phyloP scores from a whole-genome alignment of 345 rosid genomes.

The Melaleuca quinquenervia region DNA sequence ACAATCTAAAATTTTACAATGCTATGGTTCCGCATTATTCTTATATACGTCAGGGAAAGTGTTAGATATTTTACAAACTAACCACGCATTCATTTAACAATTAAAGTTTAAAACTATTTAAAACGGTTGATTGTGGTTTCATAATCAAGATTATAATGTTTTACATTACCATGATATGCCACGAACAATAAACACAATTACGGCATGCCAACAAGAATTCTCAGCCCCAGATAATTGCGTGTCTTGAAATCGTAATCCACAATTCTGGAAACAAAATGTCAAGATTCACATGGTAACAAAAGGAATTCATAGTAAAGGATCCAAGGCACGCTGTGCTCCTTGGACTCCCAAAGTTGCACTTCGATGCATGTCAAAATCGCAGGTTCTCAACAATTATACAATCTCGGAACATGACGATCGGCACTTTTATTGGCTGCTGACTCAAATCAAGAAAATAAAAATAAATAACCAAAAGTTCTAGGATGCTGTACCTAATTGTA shows the following conservation, averaged over 20 bases:
- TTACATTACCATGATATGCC: background rate
- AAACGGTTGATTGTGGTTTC: background rate
- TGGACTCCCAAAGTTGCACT: background rate
- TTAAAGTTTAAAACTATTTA: background rate
- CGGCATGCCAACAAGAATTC: background rate
- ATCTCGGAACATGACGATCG: background rate
- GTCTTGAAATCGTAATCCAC: background rate
- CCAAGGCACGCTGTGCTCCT: background rate
- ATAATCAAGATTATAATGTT: background rate
- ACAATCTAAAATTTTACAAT: background rate
- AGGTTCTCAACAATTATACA: background rate
- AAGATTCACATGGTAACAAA: background rate
- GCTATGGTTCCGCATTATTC: no score
- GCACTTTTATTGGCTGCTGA: background rate
- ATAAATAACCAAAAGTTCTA: background rate
- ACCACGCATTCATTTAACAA: background rate
- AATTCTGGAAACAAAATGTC: background rate
- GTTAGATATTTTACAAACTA: background rate
- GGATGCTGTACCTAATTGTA: background rate
- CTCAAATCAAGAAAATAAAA: background rate
- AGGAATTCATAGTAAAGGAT: background rate
- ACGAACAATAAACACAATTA: background rate
- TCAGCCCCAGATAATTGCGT: background rate
- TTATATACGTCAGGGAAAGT: background rate
- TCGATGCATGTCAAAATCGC: background rate